phyloP scores from a whole-genome alignment of 441 rosid genomes.

The Aquilaria agallochum region DNA sequence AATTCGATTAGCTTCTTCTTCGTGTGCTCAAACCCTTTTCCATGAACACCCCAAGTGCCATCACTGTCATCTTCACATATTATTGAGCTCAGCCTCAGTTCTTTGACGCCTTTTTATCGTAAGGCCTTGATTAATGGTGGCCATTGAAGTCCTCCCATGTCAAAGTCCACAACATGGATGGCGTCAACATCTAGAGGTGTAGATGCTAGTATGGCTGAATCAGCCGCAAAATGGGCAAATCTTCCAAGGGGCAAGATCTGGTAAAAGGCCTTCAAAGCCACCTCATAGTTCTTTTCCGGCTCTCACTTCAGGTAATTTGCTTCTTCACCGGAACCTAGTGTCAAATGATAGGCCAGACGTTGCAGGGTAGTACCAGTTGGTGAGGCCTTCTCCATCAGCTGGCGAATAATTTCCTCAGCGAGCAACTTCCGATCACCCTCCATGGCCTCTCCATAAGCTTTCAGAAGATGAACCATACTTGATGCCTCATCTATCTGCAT shows the following conservation, averaged over 20 bases:
- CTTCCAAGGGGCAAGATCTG: slow-evolving; percentile 33
- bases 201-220: slow-evolving; percentile 34
- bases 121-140: slow-evolving; percentile 34
- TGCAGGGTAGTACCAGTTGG: slow-evolving; percentile 24
- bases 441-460: slow-evolving; percentile 40
- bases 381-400: slow-evolving; percentile 21
- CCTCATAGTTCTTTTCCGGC: slow-evolving; percentile 24
- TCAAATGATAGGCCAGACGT: slow-evolving; percentile 27
- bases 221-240: slow-evolving; percentile 44
- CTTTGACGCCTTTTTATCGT: slow-evolving; percentile 12
- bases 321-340: slow-evolving; percentile 22
- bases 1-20: slow-evolving; percentile 19
- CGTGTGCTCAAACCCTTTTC: slow-evolving; percentile 11
- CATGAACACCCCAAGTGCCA: background rate
- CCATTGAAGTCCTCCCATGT: slow-evolving; percentile 44
- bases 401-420: slow-evolving; percentile 18
- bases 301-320: slow-evolving; percentile 25
- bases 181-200: slow-evolving; percentile 20
- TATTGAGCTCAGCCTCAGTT: slow-evolving; percentile 23
- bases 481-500: slow-evolving; percentile 25
- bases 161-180: slow-evolving; percentile 35
- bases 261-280: slow-evolving; percentile 34
- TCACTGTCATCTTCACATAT: slow-evolving; percentile 24
- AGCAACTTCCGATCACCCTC: slow-evolving; percentile 26
- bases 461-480: slow-evolving; percentile 25